phyloP scores from a whole-genome alignment of 169 alveolate genomes.

The Perkinsus olseni region DNA sequence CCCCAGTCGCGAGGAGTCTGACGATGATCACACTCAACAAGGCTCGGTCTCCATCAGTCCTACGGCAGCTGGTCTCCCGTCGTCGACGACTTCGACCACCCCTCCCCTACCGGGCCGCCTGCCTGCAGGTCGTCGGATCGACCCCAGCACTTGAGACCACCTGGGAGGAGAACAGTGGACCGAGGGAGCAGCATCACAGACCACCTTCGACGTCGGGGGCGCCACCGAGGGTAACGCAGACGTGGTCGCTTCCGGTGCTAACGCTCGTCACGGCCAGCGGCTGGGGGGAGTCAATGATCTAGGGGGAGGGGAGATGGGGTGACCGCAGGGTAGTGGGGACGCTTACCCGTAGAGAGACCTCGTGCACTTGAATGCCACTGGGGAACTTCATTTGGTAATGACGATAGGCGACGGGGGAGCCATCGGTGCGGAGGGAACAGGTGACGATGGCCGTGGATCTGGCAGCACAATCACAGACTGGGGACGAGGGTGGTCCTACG shows the following conservation, averaged over 20 bases:
- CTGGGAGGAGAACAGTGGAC: background rate
- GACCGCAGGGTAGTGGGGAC: background rate
- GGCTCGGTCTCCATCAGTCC: no score
- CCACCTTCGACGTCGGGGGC: background rate
- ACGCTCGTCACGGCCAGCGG: background rate
- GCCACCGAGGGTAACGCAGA: background rate
- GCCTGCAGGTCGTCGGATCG: background rate
- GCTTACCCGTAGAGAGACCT: background rate
- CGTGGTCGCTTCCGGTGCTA: background rate
- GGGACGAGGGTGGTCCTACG: no score
- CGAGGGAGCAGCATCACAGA: background rate
- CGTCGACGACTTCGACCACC: background rate
- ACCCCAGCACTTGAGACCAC: background rate
- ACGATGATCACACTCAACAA: background rate
- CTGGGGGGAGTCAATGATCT: background rate
- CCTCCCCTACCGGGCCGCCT: background rate
- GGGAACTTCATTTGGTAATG: background rate
- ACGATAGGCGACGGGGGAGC: background rate
- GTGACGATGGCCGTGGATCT: background rate
- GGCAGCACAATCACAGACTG: no score
- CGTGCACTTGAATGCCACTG: background rate
- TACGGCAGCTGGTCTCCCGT: background rate
- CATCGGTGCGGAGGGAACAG: background rate
- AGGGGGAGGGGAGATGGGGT: background rate
- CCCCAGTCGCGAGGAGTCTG: background rate